Conservation (phyloP, 306 rosid genomes). For the Dicorynia guianensis region DNA sequence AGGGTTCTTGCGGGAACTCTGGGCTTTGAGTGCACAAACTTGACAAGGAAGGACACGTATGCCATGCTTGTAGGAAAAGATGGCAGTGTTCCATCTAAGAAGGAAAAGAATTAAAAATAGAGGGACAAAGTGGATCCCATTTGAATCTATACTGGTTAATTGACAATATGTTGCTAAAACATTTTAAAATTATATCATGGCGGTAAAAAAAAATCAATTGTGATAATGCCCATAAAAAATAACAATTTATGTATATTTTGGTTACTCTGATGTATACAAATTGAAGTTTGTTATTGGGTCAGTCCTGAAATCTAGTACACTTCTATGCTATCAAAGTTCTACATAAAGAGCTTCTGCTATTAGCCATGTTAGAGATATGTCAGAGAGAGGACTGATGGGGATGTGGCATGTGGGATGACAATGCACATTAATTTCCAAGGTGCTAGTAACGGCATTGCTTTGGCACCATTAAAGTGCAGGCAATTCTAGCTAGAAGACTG, state of each 20-base stretch:
- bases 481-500: too few species aligned
- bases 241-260: slow-evolving; percentile 40
- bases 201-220: slow-evolving; percentile 37
- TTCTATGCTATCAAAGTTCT: slow-evolving; percentile 3
- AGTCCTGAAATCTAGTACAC: slow-evolving; percentile 16
- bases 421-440: too few species aligned
- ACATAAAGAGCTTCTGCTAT: not conserved
- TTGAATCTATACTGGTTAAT: slow-evolving; percentile 2
- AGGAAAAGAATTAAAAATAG: slow-evolving; percentile 49
- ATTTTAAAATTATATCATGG: slow-evolving; percentile 30
- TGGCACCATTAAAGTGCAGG: too few species aligned
- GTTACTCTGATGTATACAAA: slow-evolving; percentile 42
- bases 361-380: slow-evolving; percentile 3
- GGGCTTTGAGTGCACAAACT: slow-evolving; percentile 90
- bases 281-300: slow-evolving; percentile 30
- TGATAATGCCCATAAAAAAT: slow-evolving; percentile 29
- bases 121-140: slow-evolving; percentile 22
- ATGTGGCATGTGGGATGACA: too few species aligned
- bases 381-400: too few species aligned
- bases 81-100: slow-evolving; percentile 67
- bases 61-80: slow-evolving; percentile 86
- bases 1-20: slow-evolving; percentile 80
- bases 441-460: too few species aligned
- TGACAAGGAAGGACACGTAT: slow-evolving; percentile 90
- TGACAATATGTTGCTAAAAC: slow-evolving; percentile 5